phyloP scores from a whole-genome alignment of 1,139 yeast species.

The Pichia sp. region DNA sequence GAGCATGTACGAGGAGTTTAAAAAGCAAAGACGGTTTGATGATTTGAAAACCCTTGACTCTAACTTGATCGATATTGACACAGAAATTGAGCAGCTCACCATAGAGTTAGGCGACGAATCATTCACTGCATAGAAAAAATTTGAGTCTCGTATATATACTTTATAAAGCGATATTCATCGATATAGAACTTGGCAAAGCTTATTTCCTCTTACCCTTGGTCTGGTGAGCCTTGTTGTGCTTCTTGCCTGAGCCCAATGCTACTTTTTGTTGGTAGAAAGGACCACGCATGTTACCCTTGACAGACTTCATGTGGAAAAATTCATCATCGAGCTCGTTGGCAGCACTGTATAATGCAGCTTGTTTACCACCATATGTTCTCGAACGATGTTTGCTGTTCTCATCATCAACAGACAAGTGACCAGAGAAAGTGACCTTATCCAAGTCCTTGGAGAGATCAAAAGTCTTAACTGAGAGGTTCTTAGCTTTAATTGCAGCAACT shows the following conservation, averaged over 20 bases:
- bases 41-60: constrained; percentile 57
- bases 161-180: neutral
- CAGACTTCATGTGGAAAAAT: constrained; percentile 63
- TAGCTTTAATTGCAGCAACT: constrained; percentile 47
- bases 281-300: constrained; percentile 53
- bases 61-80: constrained; percentile 52
- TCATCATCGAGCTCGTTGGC: constrained; percentile 79
- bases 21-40: constrained; percentile 66
- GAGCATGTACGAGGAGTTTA: constrained; percentile 54
- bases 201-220: constrained; percentile 30
- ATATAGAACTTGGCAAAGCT: neutral
- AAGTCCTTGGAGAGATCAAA: constrained; percentile 68
- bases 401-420: constrained; percentile 52
- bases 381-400: constrained; percentile 35
- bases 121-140: constrained; percentile 29
- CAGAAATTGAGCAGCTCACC: constrained; percentile 45
- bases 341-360: constrained; percentile 69
- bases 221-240: constrained; percentile 74
- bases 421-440: constrained; percentile 67
- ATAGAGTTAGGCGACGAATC: constrained; percentile 59
- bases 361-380: constrained; percentile 64
- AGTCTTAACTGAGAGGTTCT: constrained; percentile 42
- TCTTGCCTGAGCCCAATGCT: constrained; percentile 39
- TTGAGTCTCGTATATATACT: too few species aligned
- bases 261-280: constrained; percentile 63